Conservation (phyloP, 2,329 filamentous ascomycete species). For the Apiospora marii region DNA sequence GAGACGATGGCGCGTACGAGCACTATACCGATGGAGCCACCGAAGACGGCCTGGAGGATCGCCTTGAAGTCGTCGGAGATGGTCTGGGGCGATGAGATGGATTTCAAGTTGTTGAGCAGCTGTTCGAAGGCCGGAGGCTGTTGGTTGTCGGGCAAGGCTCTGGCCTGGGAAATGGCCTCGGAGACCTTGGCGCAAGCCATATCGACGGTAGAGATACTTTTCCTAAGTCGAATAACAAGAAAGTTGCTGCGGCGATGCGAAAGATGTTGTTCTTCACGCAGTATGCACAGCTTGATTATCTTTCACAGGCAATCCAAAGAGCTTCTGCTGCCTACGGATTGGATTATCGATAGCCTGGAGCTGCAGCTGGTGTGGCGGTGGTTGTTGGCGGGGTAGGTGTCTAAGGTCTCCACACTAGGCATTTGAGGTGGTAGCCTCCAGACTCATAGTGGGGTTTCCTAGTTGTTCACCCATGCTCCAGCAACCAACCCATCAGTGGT, state of each 20-base stretch:
- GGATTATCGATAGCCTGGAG: conserved; percentile 5
- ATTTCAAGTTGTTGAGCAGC: conserved; percentile 54
- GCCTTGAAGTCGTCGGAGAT: conserved; percentile 67
- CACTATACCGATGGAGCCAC: conserved; percentile 77
- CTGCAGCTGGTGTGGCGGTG: background rate
- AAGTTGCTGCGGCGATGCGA: background rate
- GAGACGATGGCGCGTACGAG: conserved; percentile 74
- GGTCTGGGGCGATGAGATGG: conserved; percentile 49
- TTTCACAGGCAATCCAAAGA: background rate
- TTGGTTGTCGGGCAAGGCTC: conserved; percentile 45
- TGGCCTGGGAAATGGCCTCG: conserved; percentile 52
- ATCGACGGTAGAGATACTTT: background rate
- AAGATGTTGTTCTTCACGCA: background rate
- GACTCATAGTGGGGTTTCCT: background rate
- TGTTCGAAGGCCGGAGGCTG: conserved; percentile 55
- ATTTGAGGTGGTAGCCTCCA: background rate
- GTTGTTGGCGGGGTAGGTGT: background rate
- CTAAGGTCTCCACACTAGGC: background rate
- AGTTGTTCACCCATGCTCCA: background rate
- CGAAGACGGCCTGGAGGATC: conserved; percentile 72
- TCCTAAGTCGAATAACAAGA: background rate
- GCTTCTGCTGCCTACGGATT: background rate
- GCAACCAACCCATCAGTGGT: background rate
- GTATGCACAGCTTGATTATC: background rate
- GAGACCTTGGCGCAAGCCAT: conserved; percentile 48